These are phyloP conservation scores for Aspergillus sp. DNA, from an alignment of 2,329 filamentous ascomycete species.

Conservation along the genomic window DNA sequence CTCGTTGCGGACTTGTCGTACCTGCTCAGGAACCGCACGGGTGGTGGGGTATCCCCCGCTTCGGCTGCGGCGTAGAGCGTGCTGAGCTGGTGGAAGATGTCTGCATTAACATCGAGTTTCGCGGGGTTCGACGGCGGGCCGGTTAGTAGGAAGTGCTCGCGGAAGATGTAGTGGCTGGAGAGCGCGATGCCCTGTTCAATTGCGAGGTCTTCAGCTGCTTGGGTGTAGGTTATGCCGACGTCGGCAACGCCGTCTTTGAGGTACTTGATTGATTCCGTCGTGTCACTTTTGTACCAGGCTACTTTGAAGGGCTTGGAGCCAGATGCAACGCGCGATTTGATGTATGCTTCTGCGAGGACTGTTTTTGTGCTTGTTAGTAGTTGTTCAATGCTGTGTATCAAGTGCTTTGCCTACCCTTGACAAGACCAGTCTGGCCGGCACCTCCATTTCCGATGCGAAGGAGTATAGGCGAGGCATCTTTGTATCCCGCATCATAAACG, in stretches of 20 bases:
- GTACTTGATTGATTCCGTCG: conserved; percentile 51
- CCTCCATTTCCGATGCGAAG: conserved; percentile 40
- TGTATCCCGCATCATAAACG: conserved; percentile 20
- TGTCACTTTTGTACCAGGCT: conserved; percentile 54
- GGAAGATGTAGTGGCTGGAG: conserved; percentile 44
- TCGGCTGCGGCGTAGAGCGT: conserved; percentile 42
- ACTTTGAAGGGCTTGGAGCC: conserved; percentile 44
- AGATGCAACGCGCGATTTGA: conserved; percentile 36
- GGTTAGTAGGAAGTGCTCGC: conserved; percentile 54
- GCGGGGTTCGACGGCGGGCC: conserved; percentile 44
- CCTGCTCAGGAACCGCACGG: conserved; percentile 50
- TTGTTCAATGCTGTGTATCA: not conserved
- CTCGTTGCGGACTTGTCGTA: conserved; percentile 57
- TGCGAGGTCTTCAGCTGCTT: conserved; percentile 50
- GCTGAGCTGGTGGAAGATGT: conserved; percentile 42
- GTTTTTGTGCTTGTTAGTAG: not conserved
- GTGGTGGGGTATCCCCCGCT: conserved; percentile 33
- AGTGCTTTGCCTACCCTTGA: too few relatives aligned
- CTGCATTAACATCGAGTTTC: conserved; percentile 29
- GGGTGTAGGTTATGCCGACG: conserved; percentile 53
- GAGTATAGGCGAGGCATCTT: conserved; percentile 7
- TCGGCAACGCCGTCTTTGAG: conserved; percentile 47
- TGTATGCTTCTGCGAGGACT: conserved; percentile 46
- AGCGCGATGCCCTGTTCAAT: conserved; percentile 45
- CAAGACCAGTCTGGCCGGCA: conserved; percentile 39